phyloP scores from a whole-genome alignment of 306 rosid genomes.

The Carpinus fangiana region DNA sequence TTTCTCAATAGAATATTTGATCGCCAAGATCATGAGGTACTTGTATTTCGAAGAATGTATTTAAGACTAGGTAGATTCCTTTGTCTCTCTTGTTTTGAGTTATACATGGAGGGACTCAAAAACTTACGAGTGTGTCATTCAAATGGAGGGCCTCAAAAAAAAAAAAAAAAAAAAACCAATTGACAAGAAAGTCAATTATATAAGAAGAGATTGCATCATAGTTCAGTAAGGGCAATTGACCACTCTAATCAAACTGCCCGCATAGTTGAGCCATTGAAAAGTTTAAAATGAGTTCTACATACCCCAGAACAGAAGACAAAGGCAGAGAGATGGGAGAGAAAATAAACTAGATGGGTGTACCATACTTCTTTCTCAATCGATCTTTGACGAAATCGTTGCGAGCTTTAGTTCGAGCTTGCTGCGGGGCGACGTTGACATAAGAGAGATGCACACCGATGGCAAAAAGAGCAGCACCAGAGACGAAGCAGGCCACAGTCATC shows the following conservation, averaged over 20 bases:
- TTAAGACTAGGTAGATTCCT: too few species aligned
- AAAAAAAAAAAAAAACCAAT: neutral
- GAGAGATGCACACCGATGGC: constrained; percentile 60
- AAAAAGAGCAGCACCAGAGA: constrained; percentile 58
- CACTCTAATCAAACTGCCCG: neutral
- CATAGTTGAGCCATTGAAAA: neutral
- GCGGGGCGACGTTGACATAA: constrained; percentile 68
- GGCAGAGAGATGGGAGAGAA: neutral
- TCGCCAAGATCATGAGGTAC: too few species aligned
- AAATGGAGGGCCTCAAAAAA: neutral
- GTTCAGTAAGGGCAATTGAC: neutral
- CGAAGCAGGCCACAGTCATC: constrained; percentile 50
- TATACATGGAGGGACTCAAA: too few species aligned
- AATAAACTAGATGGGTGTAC: neutral
- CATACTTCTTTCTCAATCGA: constrained; percentile 59
- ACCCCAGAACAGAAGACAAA: neutral
- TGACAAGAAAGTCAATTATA: neutral
- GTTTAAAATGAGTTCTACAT: neutral
- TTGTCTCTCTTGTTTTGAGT: too few species aligned
- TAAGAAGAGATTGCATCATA: neutral
- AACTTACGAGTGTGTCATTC: too few species aligned
- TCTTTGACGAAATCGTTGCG: constrained; percentile 58
- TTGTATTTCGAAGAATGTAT: too few species aligned
- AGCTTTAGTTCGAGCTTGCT: constrained; percentile 68
- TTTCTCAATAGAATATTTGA: too few species aligned